A percentile compares a stretch with the other conserved stretches of the same genome.
phyloP scores from a whole-genome alignment of 1,139 yeast species.

The Yamadazyma spencermartinsiae region DNA sequence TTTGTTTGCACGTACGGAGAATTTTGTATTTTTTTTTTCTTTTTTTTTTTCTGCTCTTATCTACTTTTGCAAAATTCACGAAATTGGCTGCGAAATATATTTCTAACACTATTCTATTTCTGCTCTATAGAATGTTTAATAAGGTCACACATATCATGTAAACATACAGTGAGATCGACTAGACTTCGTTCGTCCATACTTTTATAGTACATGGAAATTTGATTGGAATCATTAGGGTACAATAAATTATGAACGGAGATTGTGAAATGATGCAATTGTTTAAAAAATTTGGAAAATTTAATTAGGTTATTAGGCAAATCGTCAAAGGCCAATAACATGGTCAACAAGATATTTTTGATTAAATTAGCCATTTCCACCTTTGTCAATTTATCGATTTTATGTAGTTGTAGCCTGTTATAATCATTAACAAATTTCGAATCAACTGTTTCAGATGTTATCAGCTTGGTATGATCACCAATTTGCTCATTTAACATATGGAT shows the following conservation, averaged over 20 bases:
- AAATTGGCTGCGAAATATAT: not conserved
- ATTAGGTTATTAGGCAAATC: conserved; percentile 26
- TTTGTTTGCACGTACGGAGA: too few species aligned
- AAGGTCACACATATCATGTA: conserved; percentile 21
- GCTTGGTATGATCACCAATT: conserved; percentile 12
- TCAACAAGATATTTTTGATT: conserved; percentile 35
- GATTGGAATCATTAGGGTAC: conserved; percentile 16
- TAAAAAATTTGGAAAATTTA: conserved; percentile 27
- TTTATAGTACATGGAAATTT: conserved; percentile 18
- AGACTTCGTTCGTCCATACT: conserved; percentile 16
- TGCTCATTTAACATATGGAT: conserved; percentile 9
- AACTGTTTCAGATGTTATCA: conserved; percentile 12
- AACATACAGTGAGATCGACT: conserved; percentile 19
- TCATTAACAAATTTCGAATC: conserved; percentile 23
- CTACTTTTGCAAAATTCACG: not conserved
- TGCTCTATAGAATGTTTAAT: not conserved
- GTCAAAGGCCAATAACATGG: conserved; percentile 29
- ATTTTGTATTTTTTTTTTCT: too few species aligned
- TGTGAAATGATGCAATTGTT: conserved; percentile 25
- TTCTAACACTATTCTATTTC: not conserved
- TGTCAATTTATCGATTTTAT: conserved; percentile 27
- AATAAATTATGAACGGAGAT: conserved; percentile 27
- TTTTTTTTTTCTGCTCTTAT: not conserved
- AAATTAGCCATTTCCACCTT: conserved; percentile 28
- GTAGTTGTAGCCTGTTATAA: conserved; percentile 28